A percentile compares a stretch with the other conserved stretches of the same genome.
Evolutionary conservation across 179 eudicot species (phyloP).

Genomic region (Silene coronaria): DNA sequence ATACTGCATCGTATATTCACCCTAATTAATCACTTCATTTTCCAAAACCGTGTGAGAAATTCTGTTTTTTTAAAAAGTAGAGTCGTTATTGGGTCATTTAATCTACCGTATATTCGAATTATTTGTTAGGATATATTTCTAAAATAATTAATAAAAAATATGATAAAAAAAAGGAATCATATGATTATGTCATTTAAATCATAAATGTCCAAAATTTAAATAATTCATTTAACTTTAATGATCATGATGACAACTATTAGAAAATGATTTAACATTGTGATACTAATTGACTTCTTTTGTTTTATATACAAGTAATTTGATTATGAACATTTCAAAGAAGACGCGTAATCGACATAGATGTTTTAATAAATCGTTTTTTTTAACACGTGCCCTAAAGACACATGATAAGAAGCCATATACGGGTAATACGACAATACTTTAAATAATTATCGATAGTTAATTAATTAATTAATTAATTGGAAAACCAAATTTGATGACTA

Average conservation of each 20-base stretch:
- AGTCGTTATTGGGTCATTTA: no score
- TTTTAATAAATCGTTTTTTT: no score
- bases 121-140: no score
- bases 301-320: neutral
- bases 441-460: neutral
- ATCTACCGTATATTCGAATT: no score
- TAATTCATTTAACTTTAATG: neutral
- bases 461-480: neutral
- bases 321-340: neutral
- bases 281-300: neutral
- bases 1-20: no score
- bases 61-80: no score
- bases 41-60: no score
- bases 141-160: neutral
- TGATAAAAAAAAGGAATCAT: constrained; percentile 1
- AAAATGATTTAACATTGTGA: neutral
- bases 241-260: constrained; percentile 14
- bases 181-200: neutral
- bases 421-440: no score
- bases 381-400: no score
- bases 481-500: neutral
- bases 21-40: no score
- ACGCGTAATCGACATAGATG: constrained; percentile 4
- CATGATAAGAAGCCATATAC: no score
- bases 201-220: neutral